A percentile compares a stretch with the other conserved stretches of the same genome.
Conservation (phyloP, 257 asterid genomes). For the Solanum chaucha region DNA sequence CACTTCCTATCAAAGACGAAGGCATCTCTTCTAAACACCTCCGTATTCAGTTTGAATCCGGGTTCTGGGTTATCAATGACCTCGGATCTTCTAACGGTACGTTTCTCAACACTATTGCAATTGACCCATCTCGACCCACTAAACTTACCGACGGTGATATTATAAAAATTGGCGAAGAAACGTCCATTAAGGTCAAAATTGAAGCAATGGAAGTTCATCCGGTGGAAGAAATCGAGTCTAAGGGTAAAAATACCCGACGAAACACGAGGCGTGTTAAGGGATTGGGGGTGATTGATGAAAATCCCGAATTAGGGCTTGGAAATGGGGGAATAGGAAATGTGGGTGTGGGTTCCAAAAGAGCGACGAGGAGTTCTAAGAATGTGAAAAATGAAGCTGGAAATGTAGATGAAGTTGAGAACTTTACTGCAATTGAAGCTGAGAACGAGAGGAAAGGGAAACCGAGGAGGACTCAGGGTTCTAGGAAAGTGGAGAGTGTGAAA, state of each 20-base stretch:
- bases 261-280: conserved; percentile 14
- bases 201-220: neutral
- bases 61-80: conserved; percentile 50
- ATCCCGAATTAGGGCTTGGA: conserved; percentile 25
- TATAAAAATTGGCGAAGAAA: conserved; percentile 56
- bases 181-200: conserved; percentile 39
- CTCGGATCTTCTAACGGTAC: conserved; percentile 74
- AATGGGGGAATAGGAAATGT: neutral
- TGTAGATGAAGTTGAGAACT: neutral
- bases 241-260: conserved; percentile 13
- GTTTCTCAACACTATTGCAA: conserved; percentile 23
- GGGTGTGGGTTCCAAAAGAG: neutral
- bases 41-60: conserved; percentile 16
- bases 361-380: neutral
- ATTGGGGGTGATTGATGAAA: conserved; percentile 32
- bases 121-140: conserved; percentile 21
- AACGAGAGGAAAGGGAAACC: neutral
- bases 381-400: neutral
- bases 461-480: neutral
- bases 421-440: neutral
- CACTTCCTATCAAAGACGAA: conserved; percentile 44
- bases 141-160: conserved; percentile 36
- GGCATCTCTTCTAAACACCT: conserved; percentile 79
- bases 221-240: neutral
- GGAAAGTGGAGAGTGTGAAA: neutral